Base-by-base conservation (phyloP, 163 green algal species). In the Coccomyxa subellipsoidea region DNA sequence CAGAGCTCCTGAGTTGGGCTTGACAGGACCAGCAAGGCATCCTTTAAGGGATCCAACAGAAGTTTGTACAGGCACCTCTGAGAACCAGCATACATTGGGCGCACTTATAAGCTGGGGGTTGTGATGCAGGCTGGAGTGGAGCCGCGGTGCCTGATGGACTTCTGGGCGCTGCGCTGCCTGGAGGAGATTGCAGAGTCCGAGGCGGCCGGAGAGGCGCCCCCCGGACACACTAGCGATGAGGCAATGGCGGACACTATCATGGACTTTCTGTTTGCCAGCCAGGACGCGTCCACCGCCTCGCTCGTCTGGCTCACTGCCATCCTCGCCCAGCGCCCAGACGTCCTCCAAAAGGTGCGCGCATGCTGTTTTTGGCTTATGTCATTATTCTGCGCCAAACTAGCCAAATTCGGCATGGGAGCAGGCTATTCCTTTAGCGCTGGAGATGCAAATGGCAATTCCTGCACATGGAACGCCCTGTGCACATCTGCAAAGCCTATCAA, bases 231-330 rank as follows among this genome's bases (percentile, higher is more conserved):
- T 21, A 82, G 72, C 0, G 82, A 93, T 79, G 69, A 59, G 0
- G 90, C 83, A 54, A 95, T 96, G 84, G 92, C 92, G 15, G 93
- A 96, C 88, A 93, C 88, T 8, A 85, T 97, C 66, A 94, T 97
- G 84, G 90, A 96, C 90, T 97, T 97, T 81, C 85, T 97, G 66
- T 97, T 97, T 84, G 94, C 94, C 70, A 92, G 84, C 71, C 93
- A 97, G 89, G 94, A 97, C 82, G 94, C 94, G 34, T 94, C 89
- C 84, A 96, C 94, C 2, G 90, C 94, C 47, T 92, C 86, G 34
- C 85, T 97, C 32, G 88, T 92, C 77, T 97, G 93, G 93, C 88
- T 87, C 38, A 84, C 94, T 32, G 85, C 88, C 15, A 88, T 94
- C 21, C 94, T 97, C 92, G 92, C 92, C 2, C 92, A 96, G 77